Conservation (phyloP, 2,329 filamentous ascomycete species). For the Curvularia verruculosa region DNA sequence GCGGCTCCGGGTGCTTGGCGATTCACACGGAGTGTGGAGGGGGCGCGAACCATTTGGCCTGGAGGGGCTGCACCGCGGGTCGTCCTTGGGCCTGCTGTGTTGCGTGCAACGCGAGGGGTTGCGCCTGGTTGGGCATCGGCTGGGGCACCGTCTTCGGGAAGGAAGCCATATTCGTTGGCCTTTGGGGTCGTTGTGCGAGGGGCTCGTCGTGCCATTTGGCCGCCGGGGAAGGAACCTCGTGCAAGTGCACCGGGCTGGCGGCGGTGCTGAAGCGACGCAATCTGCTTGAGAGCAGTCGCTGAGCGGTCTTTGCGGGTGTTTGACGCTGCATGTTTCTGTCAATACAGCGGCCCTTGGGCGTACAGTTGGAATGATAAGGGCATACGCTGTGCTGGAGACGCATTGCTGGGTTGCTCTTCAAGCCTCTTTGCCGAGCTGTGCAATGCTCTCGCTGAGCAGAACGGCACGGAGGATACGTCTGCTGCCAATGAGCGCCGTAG, state of each 20-base stretch:
- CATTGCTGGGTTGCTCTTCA: constrained; percentile 30
- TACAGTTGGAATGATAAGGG: constrained; percentile 2
- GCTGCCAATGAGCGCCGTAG: constrained; percentile 31
- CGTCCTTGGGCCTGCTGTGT: constrained; percentile 14
- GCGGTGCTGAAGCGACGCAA: constrained; percentile 32
- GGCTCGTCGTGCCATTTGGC: constrained; percentile 19
- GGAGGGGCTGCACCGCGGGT: constrained; percentile 22
- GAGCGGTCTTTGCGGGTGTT: constrained; percentile 36
- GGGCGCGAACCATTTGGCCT: constrained; percentile 42
- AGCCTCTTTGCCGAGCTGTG: constrained; percentile 33
- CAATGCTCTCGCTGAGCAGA: constrained; percentile 33
- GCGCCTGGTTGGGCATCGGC: constrained; percentile 9
- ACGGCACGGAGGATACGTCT: constrained; percentile 27
- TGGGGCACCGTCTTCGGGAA: constrained; percentile 6
- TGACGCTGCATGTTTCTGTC: constrained; percentile 17
- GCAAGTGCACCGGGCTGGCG: constrained; percentile 29
- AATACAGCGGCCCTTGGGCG: constrained; percentile 9
- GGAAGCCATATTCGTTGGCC: constrained; percentile 10
- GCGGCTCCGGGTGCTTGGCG: constrained; percentile 16
- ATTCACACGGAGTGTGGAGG: constrained; percentile 31
- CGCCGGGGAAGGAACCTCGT: constrained; percentile 30
- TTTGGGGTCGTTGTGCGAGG: neutral
- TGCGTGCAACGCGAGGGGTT: constrained; percentile 19
- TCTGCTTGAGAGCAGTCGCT: constrained; percentile 32
- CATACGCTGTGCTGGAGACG: constrained; percentile 20